These are phyloP conservation scores for Berkeleyomyces rouxiae DNA, from an alignment of 2,329 filamentous ascomycete genomes.

Conservation along the genomic window DNA sequence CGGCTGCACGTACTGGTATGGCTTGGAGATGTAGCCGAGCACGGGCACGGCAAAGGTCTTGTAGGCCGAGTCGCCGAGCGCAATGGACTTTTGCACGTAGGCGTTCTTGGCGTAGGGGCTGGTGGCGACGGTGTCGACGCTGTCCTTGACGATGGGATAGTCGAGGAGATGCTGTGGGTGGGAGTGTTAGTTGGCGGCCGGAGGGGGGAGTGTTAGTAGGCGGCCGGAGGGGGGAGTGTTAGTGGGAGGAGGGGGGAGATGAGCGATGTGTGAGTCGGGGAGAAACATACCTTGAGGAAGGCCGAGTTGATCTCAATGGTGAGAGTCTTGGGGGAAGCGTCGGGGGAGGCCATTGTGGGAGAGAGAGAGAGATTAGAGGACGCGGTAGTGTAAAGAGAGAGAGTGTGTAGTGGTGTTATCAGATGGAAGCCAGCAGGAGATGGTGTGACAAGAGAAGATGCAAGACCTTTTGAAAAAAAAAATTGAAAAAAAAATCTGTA, in stretches of 20 bases:
- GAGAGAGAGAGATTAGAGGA: not conserved
- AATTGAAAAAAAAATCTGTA: not conserved
- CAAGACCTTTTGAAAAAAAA: not conserved
- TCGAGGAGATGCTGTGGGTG: slow-evolving; percentile 55
- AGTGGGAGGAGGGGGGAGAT: not conserved
- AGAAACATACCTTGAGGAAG: slow-evolving; percentile 30
- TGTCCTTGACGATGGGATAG: slow-evolving; percentile 70
- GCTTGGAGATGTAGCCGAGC: slow-evolving; percentile 50
- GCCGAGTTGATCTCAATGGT: slow-evolving; percentile 25
- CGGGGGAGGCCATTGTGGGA: slow-evolving; percentile 23
- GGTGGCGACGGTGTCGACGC: slow-evolving; percentile 29
- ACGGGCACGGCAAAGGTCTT: slow-evolving; percentile 60
- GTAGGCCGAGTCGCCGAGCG: slow-evolving; percentile 60
- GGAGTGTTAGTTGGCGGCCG: not conserved
- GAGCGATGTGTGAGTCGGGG: not conserved
- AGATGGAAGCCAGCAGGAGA: too few relatives aligned
- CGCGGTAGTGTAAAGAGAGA: not conserved
- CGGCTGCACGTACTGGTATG: slow-evolving; percentile 67
- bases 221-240: not conserved
- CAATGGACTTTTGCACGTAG: slow-evolving; percentile 67
- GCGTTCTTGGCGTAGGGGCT: slow-evolving; percentile 65
- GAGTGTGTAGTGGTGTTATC: not conserved
- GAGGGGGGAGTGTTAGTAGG: not conserved
- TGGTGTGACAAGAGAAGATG: too few relatives aligned
- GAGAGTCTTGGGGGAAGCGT: slow-evolving; percentile 5